A percentile compares a stretch with the other conserved stretches of the same genome.
Evolutionary conservation across 2,329 filamentous ascomycete species (phyloP).

Genomic region (Dactylonectria macrodidyma): DNA sequence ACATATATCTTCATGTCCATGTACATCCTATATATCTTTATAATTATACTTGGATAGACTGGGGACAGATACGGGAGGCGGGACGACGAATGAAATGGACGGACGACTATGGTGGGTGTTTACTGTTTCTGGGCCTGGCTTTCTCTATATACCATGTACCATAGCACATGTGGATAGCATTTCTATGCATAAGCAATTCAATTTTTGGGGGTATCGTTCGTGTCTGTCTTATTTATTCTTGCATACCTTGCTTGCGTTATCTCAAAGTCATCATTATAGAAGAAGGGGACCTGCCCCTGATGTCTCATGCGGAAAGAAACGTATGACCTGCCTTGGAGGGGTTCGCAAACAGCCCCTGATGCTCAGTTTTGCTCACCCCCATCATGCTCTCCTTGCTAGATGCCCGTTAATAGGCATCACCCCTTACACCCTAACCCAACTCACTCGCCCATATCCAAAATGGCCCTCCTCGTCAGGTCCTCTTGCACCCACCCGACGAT

Average conservation of each 20-base stretch:
- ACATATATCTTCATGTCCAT: slow-evolving; percentile 33
- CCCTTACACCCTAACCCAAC: neutral
- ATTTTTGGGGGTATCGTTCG: slow-evolving; percentile 8
- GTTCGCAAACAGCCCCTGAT: neutral
- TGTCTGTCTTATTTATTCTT: neutral
- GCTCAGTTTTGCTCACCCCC: neutral
- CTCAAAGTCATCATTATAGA: neutral
- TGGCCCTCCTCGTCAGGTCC: slow-evolving; percentile 64
- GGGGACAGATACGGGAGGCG: slow-evolving; percentile 25
- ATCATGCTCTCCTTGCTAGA: no score
- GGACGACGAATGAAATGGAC: slow-evolving; percentile 27
- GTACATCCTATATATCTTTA: slow-evolving; percentile 32
- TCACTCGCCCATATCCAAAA: slow-evolving; percentile 46
- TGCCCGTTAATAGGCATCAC: neutral
- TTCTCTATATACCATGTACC: slow-evolving; percentile 47
- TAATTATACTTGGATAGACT: slow-evolving; percentile 41
- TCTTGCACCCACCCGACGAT: slow-evolving; percentile 81
- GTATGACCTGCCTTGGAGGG: neutral
- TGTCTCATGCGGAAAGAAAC: neutral
- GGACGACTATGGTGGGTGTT: slow-evolving; percentile 26
- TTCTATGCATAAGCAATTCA: slow-evolving; percentile 34
- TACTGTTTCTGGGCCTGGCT: slow-evolving; percentile 26
- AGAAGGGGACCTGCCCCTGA: slow-evolving; percentile 3
- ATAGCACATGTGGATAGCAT: slow-evolving; percentile 36
- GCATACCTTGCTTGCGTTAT: neutral